phyloP scores from a whole-genome alignment of 441 rosid species.

The Gossypium aridum region DNA sequence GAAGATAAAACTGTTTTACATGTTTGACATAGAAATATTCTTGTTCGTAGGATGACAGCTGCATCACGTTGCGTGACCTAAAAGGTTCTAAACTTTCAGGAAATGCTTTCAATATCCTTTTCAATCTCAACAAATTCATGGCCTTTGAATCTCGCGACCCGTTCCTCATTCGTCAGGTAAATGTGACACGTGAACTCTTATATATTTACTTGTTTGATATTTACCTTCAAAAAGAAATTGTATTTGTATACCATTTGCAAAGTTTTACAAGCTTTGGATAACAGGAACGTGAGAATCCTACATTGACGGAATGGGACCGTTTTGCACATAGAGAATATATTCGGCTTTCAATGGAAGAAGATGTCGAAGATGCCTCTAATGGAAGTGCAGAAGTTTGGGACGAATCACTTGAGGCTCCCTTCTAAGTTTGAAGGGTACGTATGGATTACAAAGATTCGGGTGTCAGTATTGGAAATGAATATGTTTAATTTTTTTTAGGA shows the following conservation, averaged over 20 bases:
- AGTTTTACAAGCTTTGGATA: too few relatives aligned
- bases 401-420: slow-evolving; percentile 64
- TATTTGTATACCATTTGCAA: too few relatives aligned
- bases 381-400: slow-evolving; percentile 75
- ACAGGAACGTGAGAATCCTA: slow-evolving; percentile 54
- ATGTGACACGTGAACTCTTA: background rate
- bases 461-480: too few relatives aligned
- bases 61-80: slow-evolving; percentile 49
- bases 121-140: slow-evolving; percentile 60
- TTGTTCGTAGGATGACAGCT: slow-evolving; percentile 46
- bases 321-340: slow-evolving; percentile 60
- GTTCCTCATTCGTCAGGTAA: slow-evolving; percentile 51
- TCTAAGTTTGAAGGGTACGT: slow-evolving; percentile 31
- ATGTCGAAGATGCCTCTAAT: slow-evolving; percentile 59
- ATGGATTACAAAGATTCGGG: too few relatives aligned
- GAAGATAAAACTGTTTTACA: background rate
- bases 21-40: slow-evolving; percentile 11
- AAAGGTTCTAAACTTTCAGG: slow-evolving; percentile 57
- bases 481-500: too few relatives aligned
- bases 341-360: slow-evolving; percentile 62
- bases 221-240: background rate
- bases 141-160: slow-evolving; percentile 65
- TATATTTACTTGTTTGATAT: background rate
- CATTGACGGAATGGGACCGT: slow-evolving; percentile 58
- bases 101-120: slow-evolving; percentile 57